Evolutionary conservation across 768 basidiomycete species (phyloP).

Genomic region (Gautieria morchelliformis): DNA sequence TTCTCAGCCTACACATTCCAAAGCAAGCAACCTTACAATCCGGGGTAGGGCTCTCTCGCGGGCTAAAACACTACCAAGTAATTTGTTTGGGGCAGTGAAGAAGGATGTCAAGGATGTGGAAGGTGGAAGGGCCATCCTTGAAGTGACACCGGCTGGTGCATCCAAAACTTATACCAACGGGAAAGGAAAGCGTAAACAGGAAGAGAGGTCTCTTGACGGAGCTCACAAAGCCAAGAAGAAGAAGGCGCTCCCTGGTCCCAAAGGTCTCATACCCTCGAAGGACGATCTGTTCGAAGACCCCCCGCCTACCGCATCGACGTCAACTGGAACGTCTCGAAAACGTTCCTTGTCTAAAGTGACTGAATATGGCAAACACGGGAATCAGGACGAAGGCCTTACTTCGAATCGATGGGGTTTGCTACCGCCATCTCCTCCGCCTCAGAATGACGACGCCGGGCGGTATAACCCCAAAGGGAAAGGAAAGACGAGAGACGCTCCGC

Average conservation of each 20-base stretch:
- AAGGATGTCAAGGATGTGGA: background rate
- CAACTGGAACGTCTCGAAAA: slow-evolving; percentile 29
- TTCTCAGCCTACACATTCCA: slow-evolving; percentile 11
- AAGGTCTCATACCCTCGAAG: slow-evolving; percentile 11
- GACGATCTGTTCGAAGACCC: slow-evolving; percentile 8
- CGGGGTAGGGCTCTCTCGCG: background rate
- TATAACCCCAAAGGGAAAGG: slow-evolving; percentile 25
- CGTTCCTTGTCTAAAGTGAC: slow-evolving; percentile 31
- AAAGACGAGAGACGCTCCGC: slow-evolving; percentile 25
- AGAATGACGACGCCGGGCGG: slow-evolving; percentile 14
- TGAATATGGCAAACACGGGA: slow-evolving; percentile 11
- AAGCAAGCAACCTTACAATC: background rate
- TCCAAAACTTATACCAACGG: background rate
- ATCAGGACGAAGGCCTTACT: slow-evolving; percentile 1
- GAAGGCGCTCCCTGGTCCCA: slow-evolving; percentile 7
- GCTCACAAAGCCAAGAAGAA: slow-evolving; percentile 1
- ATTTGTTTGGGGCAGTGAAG: background rate
- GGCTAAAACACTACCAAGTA: slow-evolving; percentile 1
- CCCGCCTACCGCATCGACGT: background rate
- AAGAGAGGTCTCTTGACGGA: background rate
- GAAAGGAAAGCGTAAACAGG: background rate
- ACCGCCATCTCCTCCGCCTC: slow-evolving; percentile 52
- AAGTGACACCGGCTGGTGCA: background rate
- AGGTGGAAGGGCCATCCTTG: background rate
- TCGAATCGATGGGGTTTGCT: slow-evolving; percentile 27